Base-by-base conservation (phyloP, 2,329 filamentous ascomycete species). In the Ophiostoma quercus region DNA sequence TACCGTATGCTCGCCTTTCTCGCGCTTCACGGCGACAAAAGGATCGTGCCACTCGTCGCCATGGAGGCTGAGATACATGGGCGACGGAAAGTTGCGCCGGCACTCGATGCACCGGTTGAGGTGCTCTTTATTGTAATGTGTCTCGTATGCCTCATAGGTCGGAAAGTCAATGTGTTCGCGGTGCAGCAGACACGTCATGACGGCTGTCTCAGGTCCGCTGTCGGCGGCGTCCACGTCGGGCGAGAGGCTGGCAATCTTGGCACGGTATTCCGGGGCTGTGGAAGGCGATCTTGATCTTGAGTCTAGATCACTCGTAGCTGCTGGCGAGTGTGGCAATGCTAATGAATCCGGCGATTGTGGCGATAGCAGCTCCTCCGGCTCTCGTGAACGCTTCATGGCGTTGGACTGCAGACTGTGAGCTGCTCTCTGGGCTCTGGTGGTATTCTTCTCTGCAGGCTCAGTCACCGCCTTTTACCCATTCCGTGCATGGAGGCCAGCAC, bases 31-130 rank as follows among this genome's bases (percentile, higher is more conserved):
- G 67, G 87, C 88, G 54, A 87, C 84, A 71, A 98, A 84, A 8
- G 92, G 87, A 79, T 99, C 93, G 79, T 98, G 95, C 74, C 90
- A 92, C 79, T 98, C 95, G 74, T 94, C 88, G 73, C 97, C 94
- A 77, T 99, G 95, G 65, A 98, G 79, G 70, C 85, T 83, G 67
- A 99, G 83, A 69, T 95, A 88, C 77, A 94, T 89, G 47, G 89
- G 85, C 0, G 92, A 93, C 1, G 95, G 95, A 73, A 98, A 92
- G 77, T 97, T 98, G 77, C 87, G 92, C 69, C 85, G 84, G 78
- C 95, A 99, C 76, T 93, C 90, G 11, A 88, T 82, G 77, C 95
- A 99, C 62, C 94, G 87, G 78, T 97, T 94, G 71, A 88, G 86
- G 78, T 98, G 95, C 29, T 85, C 83, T 76, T 92, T 89, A 74